A percentile compares a stretch with the other conserved stretches of the same genome.
Conservation (phyloP, 169 alveolate species). For the Ichthyophthirius multifiliis region DNA sequence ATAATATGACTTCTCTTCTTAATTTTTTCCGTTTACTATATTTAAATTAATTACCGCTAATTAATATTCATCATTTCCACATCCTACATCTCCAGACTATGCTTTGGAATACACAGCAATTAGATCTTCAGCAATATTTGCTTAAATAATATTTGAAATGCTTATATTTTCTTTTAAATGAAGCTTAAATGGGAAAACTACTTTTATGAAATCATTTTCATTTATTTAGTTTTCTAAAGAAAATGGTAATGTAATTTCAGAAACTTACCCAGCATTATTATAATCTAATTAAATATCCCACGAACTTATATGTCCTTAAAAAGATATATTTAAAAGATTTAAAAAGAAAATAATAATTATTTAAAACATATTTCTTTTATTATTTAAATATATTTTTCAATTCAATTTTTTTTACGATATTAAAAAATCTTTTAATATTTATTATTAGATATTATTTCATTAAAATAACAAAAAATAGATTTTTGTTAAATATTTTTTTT, state of each 20-base stretch:
- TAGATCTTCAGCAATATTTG: slow-evolving; percentile 10
- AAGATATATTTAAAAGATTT: too few species aligned
- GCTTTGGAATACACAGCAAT: not conserved
- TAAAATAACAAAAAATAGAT: too few species aligned
- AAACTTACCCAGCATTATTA: slow-evolving; percentile 24
- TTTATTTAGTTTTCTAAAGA: not conserved
- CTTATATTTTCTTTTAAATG: not conserved
- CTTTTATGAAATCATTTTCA: slow-evolving; percentile 5
- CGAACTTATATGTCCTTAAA: slow-evolving; percentile 3
- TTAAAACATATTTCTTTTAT: too few species aligned
- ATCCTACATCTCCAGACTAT: not conserved
- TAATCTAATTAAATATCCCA: slow-evolving; percentile 27
- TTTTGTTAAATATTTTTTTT: too few species aligned
- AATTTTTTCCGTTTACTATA: not conserved
- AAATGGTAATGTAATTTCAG: slow-evolving; percentile 18
- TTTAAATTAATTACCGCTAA: slow-evolving; percentile 9
- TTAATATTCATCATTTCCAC: not conserved
- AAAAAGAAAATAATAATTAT: too few species aligned
- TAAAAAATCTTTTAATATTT: too few species aligned
- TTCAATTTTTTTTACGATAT: too few species aligned
- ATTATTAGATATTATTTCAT: too few species aligned
- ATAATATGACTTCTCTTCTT: slow-evolving; percentile 12
- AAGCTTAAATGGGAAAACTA: slow-evolving; percentile 22
- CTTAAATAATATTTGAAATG: not conserved
- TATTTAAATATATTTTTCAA: too few species aligned